Conservation (phyloP, 2,329 filamentous ascomycete genomes). For the Volutella citrinella region DNA sequence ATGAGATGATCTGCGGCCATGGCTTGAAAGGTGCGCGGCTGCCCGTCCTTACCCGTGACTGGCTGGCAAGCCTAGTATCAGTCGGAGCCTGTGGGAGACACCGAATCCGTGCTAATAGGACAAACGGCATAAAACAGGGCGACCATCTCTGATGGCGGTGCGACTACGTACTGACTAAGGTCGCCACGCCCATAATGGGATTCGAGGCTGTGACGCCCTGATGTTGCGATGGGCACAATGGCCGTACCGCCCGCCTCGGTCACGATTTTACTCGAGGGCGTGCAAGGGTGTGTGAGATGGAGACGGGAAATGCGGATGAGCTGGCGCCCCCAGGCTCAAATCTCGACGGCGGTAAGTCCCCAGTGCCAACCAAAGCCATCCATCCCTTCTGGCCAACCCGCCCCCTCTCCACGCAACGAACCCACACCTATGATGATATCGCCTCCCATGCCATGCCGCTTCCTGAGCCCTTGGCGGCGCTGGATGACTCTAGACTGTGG, state of each 20-base stretch:
- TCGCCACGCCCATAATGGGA: conserved; percentile 4
- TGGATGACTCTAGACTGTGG: too few species aligned
- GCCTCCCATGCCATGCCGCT: too few species aligned
- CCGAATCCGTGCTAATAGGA: neutral
- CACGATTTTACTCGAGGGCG: conserved; percentile 21
- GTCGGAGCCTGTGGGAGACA: neutral
- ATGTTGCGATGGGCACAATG: conserved; percentile 8
- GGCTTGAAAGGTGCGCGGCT: conserved; percentile 12
- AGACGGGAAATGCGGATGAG: conserved; percentile 27
- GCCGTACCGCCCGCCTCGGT: conserved; percentile 9
- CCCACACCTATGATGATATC: too few species aligned
- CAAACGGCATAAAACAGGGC: too few species aligned
- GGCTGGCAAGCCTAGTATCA: conserved; percentile 1
- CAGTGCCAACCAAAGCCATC: too few species aligned
- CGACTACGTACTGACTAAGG: too few species aligned
- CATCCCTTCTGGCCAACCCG: conserved; percentile 6
- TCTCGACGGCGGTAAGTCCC: too few species aligned
- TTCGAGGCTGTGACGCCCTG: conserved; percentile 8
- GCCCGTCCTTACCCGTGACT: conserved; percentile 14
- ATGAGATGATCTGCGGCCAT: conserved; percentile 18
- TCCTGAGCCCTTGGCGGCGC: too few species aligned
- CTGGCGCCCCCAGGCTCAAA: conserved; percentile 20
- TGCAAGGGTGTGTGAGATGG: conserved; percentile 23
- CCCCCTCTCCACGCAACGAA: too few species aligned
- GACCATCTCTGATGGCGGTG: too few species aligned